Percentiles rank a stretch among this genome's conserved stretches.
These are phyloP conservation scores for Thermochaetoides dissita DNA, from an alignment of 2,329 filamentous ascomycete genomes.

Conservation along the genomic window DNA sequence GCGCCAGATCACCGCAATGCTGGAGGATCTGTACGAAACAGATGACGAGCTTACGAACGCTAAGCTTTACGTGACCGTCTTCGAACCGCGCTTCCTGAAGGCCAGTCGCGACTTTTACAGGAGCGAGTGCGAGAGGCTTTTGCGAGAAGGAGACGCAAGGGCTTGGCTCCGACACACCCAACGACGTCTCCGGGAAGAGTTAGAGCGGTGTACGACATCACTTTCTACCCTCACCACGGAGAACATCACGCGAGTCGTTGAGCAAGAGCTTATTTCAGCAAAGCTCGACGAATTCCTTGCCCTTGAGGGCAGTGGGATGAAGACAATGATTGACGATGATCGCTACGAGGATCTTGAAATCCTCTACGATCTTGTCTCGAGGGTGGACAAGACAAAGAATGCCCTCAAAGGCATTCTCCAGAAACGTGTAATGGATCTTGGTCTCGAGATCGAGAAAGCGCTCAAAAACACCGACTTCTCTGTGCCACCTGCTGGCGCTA, in stretches of 20 bases:
- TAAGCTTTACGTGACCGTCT: constrained; percentile 70
- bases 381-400: constrained; percentile 61
- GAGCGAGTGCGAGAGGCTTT: constrained; percentile 56
- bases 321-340: constrained; percentile 85
- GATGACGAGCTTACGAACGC: constrained; percentile 62
- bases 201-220: constrained; percentile 68
- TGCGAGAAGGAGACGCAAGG: constrained; percentile 67
- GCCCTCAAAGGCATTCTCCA: constrained; percentile 60
- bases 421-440: constrained; percentile 63
- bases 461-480: constrained; percentile 43
- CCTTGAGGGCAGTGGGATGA: constrained; percentile 72
- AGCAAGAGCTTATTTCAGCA: constrained; percentile 62
- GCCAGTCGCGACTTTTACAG: constrained; percentile 63
- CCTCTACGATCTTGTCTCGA: constrained; percentile 63
- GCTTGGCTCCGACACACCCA: constrained; percentile 68
- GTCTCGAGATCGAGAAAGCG: constrained; percentile 64
- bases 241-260: constrained; percentile 65
- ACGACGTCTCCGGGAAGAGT: constrained; percentile 64
- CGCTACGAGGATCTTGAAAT: constrained; percentile 63
- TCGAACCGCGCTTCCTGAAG: constrained; percentile 64
- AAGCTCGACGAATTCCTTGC: constrained; percentile 72
- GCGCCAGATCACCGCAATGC: constrained; percentile 74
- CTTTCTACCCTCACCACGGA: constrained; percentile 57
- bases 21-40: constrained; percentile 75
- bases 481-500: constrained; percentile 18